phyloP scores from a whole-genome alignment of 2,329 filamentous ascomycete genomes.

The Phyllosticta capitalensis region DNA sequence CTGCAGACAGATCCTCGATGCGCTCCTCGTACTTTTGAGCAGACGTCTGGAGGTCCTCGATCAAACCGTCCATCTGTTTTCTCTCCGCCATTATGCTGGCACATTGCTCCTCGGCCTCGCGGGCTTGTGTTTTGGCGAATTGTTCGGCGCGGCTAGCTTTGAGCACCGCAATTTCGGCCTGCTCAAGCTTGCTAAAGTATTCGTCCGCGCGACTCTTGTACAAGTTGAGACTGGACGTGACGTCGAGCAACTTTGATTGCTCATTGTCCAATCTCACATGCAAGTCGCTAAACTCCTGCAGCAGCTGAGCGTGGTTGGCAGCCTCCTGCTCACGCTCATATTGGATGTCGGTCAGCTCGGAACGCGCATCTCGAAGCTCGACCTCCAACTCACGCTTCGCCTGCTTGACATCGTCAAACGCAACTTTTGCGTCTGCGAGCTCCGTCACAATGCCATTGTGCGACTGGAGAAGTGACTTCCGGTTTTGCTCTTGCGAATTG shows the following conservation, averaged over 20 bases:
- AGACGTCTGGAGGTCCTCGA: constrained; percentile 85
- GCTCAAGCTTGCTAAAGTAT: constrained; percentile 94
- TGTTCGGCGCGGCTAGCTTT: constrained; percentile 88
- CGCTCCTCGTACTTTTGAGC: constrained; percentile 85
- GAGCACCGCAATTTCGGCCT: constrained; percentile 89
- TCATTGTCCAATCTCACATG: constrained; percentile 90
- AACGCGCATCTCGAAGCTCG: constrained; percentile 73
- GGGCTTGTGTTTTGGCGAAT: constrained; percentile 82
- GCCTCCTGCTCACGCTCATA: constrained; percentile 76
- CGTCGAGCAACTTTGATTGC: constrained; percentile 72
- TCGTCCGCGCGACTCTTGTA: constrained; percentile 92
- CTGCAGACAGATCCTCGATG: constrained; percentile 82
- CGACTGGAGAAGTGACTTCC: constrained; percentile 68
- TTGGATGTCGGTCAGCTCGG: constrained; percentile 73
- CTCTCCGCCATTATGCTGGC: constrained; percentile 85
- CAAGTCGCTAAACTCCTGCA: constrained; percentile 86
- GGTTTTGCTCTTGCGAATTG: constrained; percentile 84
- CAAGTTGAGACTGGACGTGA: constrained; percentile 70
- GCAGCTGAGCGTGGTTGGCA: constrained; percentile 74
- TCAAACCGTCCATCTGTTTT: constrained; percentile 74
- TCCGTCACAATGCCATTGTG: constrained; percentile 82
- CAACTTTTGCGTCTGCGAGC: constrained; percentile 73
- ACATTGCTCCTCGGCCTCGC: constrained; percentile 84
- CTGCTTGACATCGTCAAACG: constrained; percentile 80
- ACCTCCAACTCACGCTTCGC: constrained; percentile 71